Evolutionary conservation across 345 rosid genomes (phyloP), one percentile per base, ranked within the genome.

Genomic region (Dipteronia dyeriana): DNA sequence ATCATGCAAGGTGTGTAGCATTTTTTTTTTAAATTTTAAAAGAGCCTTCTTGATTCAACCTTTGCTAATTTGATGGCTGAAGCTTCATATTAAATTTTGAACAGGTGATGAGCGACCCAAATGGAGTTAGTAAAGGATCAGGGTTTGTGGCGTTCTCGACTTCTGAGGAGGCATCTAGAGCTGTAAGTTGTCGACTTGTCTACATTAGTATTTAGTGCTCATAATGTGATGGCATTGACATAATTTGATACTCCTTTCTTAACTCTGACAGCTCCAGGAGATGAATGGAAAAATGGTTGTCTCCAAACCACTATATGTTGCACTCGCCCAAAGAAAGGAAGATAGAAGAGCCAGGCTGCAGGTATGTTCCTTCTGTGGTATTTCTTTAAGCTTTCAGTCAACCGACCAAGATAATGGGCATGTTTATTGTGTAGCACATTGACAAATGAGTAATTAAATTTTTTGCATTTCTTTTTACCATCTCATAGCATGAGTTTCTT

Each of bases 261-360:
- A 25, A 60, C 47, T 74, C 75, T 75, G 56, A 67, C 79, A 89
- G 93, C 86, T 91, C 7, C 0, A 74, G 64, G 97, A 94, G 92
- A 96, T 96, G 99, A 89, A 90, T 80, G 95, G 97, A 59, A 96
- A 92, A 84, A 96, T 96, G 94, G 83, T 96, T 68, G 89, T 85
- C 75, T 88, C 91, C 85, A 94, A 96, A 83, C 99, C 97, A 0
- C 86, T 96, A 22, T 96, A 92, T 86, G 99, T 94, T 29, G 99
- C 98, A 17, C 93, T 88, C 82, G 99, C 99, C 22, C 98, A 96
- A 57, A 80, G 97, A 69, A 96, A 94, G 77, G 99, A 94, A 86
- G 98, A 95, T 76, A 85, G 99, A 81, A 89, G 94, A 82, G 97
- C 98, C 74, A 91, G 97, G 87, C 78, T 96, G 82, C 95, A 94